Conservation (phyloP, 176 grass and related monocot species). For the Phyllostachys edulis region DNA sequence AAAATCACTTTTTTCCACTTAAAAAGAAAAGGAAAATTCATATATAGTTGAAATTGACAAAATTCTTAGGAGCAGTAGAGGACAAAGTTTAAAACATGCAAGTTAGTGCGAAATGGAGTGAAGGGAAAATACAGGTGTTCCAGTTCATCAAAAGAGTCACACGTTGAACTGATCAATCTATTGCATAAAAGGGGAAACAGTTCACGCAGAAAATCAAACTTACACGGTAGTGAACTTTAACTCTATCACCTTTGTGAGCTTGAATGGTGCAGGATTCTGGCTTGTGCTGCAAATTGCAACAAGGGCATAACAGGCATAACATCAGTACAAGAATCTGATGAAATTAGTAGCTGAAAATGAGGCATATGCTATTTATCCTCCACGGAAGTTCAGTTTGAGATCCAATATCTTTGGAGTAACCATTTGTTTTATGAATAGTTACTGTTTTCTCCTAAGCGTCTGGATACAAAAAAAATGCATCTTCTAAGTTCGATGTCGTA, state of each 20-base stretch:
- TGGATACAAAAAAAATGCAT: background rate
- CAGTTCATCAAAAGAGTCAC: background rate
- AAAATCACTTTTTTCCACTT: background rate
- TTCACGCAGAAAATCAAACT: slow-evolving; percentile 34
- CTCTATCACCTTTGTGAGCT: slow-evolving; percentile 93
- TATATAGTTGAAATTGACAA: background rate
- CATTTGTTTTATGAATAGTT: background rate
- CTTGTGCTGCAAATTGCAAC: slow-evolving; percentile 62
- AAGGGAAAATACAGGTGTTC: background rate
- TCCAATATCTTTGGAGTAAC: background rate
- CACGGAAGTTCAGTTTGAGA: background rate
- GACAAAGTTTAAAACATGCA: background rate
- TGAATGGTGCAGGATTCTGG: slow-evolving; percentile 83
- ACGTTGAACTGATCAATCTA: background rate
- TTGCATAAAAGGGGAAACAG: background rate
- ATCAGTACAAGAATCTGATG: background rate
- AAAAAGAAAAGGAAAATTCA: background rate
- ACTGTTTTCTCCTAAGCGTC: background rate
- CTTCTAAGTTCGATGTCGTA: background rate
- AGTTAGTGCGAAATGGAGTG: background rate
- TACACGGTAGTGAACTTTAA: slow-evolving; percentile 99
- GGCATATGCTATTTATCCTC: background rate
- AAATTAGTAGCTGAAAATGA: slow-evolving; percentile 9
- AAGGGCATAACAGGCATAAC: background rate
- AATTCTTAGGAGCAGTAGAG: background rate